Percentiles rank a stretch among this genome's conserved stretches.
phyloP scores from a whole-genome alignment of 2,329 filamentous ascomycete species.

The Proliferodiscus dingleyae region DNA sequence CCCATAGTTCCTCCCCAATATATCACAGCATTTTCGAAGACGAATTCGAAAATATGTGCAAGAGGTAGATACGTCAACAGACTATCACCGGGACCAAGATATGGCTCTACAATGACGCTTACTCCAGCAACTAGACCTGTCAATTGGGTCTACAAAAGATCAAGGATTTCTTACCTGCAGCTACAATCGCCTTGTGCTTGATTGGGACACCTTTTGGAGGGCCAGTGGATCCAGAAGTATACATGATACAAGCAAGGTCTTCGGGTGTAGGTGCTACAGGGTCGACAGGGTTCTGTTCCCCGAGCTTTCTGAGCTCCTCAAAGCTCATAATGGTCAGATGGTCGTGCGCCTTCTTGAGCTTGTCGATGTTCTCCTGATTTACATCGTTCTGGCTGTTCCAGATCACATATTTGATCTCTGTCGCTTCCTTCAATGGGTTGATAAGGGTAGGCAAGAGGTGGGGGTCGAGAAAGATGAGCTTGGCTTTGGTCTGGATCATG shows the following conservation, averaged over 20 bases:
- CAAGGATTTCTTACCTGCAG: conserved; percentile 67
- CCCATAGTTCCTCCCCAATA: conserved; percentile 90
- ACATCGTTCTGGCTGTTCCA: conserved; percentile 57
- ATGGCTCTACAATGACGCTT: conserved; percentile 69
- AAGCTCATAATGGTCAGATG: conserved; percentile 49
- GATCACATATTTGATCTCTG: conserved; percentile 54
- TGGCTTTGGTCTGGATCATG: conserved; percentile 72
- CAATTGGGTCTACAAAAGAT: conserved; percentile 49
- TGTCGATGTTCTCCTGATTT: conserved; percentile 41
- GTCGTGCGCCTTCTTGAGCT: conserved; percentile 53
- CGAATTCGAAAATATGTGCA: conserved; percentile 94
- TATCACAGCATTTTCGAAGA: conserved; percentile 86
- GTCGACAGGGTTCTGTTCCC: conserved; percentile 59
- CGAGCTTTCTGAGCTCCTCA: conserved; percentile 48
- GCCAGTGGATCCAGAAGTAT: conserved; percentile 86
- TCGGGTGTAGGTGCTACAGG: conserved; percentile 66
- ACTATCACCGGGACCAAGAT: conserved; percentile 71
- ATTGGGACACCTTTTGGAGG: conserved; percentile 86
- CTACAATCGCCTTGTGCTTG: conserved; percentile 77
- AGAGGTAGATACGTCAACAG: conserved; percentile 89
- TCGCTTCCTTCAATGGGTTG: conserved; percentile 51
- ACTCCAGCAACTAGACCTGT: conserved; percentile 66
- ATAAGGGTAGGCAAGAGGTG: conserved; percentile 61
- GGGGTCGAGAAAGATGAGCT: conserved; percentile 83
- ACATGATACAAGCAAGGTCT: conserved; percentile 80